Conservation (phyloP, 78 protist genomes). For the Tieghemostelium lacteum region DNA sequence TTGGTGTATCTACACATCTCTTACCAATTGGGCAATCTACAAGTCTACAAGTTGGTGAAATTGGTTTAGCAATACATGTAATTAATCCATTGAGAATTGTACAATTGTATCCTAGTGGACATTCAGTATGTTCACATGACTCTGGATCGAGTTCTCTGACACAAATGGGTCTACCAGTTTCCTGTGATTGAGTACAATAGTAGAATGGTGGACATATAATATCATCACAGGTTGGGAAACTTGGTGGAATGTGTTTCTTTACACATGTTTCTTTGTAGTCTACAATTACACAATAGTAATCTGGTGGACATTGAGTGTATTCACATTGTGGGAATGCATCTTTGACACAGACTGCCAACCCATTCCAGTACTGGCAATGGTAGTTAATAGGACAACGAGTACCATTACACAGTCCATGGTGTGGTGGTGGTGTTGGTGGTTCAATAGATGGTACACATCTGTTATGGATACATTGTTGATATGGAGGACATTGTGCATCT, state of each 20-base stretch:
- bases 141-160: background rate
- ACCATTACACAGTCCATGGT: background rate
- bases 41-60: background rate
- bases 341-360: background rate
- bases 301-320: conserved; percentile 10
- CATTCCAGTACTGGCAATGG: background rate
- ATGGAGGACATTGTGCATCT: background rate
- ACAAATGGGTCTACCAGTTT: background rate
- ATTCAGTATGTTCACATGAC: background rate
- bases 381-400: background rate
- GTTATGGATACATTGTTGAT: background rate
- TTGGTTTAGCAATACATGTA: background rate
- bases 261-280: background rate
- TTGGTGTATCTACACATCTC: background rate
- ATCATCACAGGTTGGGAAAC: background rate
- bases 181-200: background rate
- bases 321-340: conserved; percentile 2
- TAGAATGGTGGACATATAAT: background rate
- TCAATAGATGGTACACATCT: background rate
- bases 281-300: background rate
- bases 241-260: background rate
- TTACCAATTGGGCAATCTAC: background rate
- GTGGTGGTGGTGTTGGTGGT: conserved; percentile 13
- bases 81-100: background rate
- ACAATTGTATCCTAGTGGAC: background rate